Percentiles rank a stretch among this genome's conserved stretches.
Evolutionary conservation across 176 grass and related monocot species (phyloP).

Genomic region (Oryza punctata): DNA sequence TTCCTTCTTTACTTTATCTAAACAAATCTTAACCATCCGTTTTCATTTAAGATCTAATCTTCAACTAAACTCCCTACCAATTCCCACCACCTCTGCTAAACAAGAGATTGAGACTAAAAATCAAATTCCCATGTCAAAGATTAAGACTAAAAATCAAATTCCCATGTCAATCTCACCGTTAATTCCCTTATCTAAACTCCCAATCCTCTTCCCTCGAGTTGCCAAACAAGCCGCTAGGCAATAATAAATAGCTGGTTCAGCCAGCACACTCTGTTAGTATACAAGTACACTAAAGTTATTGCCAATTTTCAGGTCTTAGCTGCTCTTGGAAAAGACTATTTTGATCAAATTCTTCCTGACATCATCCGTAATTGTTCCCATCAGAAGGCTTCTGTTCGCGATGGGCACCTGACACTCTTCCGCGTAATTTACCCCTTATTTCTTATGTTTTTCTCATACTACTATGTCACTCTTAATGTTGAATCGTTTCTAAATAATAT

Average conservation of each 20-base stretch:
- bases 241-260: slow-evolving; percentile 1
- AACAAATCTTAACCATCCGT: too few relatives aligned
- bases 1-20: too few relatives aligned
- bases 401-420: slow-evolving; percentile 96
- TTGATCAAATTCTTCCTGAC: slow-evolving; percentile 91
- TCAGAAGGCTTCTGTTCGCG: slow-evolving; percentile 88
- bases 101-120: too few relatives aligned
- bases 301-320: slow-evolving; percentile 77
- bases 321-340: slow-evolving; percentile 94
- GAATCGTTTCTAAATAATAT: slow-evolving; percentile 38
- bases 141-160: too few relatives aligned
- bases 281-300: slow-evolving; percentile 34
- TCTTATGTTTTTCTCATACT: slow-evolving; percentile 8
- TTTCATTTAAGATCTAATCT: too few relatives aligned
- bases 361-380: slow-evolving; percentile 94
- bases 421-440: slow-evolving; percentile 47
- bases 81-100: too few relatives aligned
- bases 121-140: too few relatives aligned
- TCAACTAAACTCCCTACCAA: too few relatives aligned
- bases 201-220: too few relatives aligned
- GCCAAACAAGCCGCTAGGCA: too few relatives aligned
- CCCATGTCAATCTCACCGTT: too few relatives aligned
- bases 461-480: slow-evolving; percentile 8
- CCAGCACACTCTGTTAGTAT: neutral
- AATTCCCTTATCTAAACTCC: too few relatives aligned